phyloP scores from a whole-genome alignment of 1,139 yeast species.

The Taiozyma sp. region DNA sequence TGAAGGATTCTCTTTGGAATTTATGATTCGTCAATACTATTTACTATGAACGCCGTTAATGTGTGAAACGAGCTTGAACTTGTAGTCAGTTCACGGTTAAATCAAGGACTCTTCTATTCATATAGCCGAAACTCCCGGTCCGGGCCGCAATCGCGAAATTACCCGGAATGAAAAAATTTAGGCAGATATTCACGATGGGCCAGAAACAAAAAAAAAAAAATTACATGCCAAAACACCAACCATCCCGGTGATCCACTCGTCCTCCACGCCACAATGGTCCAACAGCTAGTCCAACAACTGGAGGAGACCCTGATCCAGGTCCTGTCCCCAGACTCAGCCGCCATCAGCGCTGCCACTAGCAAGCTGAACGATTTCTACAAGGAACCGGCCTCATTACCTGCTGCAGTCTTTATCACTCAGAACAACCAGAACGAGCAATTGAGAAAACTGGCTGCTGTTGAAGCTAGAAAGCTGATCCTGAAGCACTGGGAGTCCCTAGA shows the following conservation, averaged over 20 bases:
- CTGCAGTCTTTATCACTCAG: slow-evolving; percentile 78
- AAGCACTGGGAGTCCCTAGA: slow-evolving; percentile 68
- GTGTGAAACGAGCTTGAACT: background rate
- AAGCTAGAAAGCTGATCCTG: slow-evolving; percentile 78
- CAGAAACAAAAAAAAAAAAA: background rate
- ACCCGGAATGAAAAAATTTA: background rate
- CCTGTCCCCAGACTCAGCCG: slow-evolving; percentile 70
- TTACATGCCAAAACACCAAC: background rate
- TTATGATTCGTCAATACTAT: background rate
- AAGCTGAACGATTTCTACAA: slow-evolving; percentile 72
- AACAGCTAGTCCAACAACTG: slow-evolving; percentile 60
- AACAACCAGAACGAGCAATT: slow-evolving; percentile 56
- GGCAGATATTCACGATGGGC: background rate
- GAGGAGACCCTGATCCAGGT: slow-evolving; percentile 78
- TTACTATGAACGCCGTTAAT: background rate
- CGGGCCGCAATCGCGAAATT: background rate
- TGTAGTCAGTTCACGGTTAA: background rate
- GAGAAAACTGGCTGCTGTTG: slow-evolving; percentile 89
- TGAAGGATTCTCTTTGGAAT: no score
- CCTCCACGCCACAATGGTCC: slow-evolving; percentile 50
- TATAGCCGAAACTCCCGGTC: background rate
- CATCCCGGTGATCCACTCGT: background rate
- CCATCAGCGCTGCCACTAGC: slow-evolving; percentile 79
- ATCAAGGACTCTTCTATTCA: background rate
- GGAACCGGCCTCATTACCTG: slow-evolving; percentile 70